Evolutionary conservation across 352 stramenopile genomes (phyloP).

Genomic region (Pythium sukuiense): DNA sequence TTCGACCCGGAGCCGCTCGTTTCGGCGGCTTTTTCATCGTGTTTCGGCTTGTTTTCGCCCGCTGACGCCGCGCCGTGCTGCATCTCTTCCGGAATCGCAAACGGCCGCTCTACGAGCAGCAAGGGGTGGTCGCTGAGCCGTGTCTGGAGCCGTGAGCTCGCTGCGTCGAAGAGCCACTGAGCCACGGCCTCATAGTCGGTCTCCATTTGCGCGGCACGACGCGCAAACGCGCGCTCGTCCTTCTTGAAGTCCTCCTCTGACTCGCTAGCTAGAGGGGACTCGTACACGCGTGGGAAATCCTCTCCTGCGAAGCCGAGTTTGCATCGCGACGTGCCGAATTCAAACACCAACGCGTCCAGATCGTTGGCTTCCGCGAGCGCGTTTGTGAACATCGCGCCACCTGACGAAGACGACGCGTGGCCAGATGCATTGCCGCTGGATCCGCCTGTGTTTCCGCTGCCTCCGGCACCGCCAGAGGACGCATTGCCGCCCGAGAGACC

Average conservation of each 20-base stretch:
- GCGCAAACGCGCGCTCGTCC: slow-evolving; percentile 22
- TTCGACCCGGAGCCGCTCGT: slow-evolving; percentile 27
- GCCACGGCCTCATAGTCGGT: slow-evolving; percentile 54
- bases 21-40: slow-evolving; percentile 26
- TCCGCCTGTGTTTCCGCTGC: slow-evolving; percentile 1
- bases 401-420: background rate
- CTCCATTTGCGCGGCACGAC: slow-evolving; percentile 50
- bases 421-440: background rate
- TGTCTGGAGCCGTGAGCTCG: slow-evolving; percentile 45
- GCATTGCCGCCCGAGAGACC: slow-evolving; percentile 12
- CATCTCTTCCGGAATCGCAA: slow-evolving; percentile 50
- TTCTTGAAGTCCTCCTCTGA: slow-evolving; percentile 14
- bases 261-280: slow-evolving; percentile 32
- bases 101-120: slow-evolving; percentile 66
- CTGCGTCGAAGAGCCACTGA: slow-evolving; percentile 72
- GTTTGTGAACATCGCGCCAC: slow-evolving; percentile 37
- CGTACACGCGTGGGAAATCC: slow-evolving; percentile 80
- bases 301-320: slow-evolving; percentile 89
- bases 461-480: slow-evolving; percentile 6
- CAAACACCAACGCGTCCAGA: slow-evolving; percentile 75
- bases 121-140: slow-evolving; percentile 64
- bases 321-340: slow-evolving; percentile 70
- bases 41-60: background rate
- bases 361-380: slow-evolving; percentile 66
- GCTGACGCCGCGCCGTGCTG: slow-evolving; percentile 12